These are phyloP conservation scores for Meripilus lineatus DNA, from an alignment of 1,284 basidiomycete species.

Conservation along the genomic window DNA sequence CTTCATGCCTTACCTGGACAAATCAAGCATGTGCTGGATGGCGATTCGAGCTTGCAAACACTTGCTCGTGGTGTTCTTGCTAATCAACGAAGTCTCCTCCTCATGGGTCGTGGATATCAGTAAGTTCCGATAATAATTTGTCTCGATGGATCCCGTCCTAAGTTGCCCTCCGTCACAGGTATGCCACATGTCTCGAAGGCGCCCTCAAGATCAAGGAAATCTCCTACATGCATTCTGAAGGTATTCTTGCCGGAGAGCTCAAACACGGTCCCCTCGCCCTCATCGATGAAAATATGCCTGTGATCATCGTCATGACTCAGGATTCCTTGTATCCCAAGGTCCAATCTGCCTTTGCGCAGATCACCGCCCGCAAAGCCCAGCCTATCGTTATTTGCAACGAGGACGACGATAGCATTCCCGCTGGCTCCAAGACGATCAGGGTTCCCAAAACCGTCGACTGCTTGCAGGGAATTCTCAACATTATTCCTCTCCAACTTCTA, in stretches of 20 bases:
- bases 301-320: constrained; percentile 98
- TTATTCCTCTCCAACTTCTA: constrained; percentile 94
- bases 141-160: neutral
- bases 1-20: constrained; percentile 87
- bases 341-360: constrained; percentile 92
- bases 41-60: constrained; percentile 78
- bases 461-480: constrained; percentile 94
- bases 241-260: constrained; percentile 96
- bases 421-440: constrained; percentile 80
- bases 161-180: constrained; percentile 32
- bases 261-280: constrained; percentile 98
- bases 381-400: constrained; percentile 98
- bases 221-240: constrained; percentile 89
- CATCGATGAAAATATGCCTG: constrained; percentile 97
- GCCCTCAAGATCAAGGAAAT: constrained; percentile 99
- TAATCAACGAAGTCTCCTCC: constrained; percentile 85
- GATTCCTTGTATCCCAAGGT: constrained; percentile 99
- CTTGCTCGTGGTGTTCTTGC: constrained; percentile 77
- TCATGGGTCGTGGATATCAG: constrained; percentile 99
- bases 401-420: constrained; percentile 78
- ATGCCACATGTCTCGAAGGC: constrained; percentile 96
- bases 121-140: constrained; percentile 41
- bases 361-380: constrained; percentile 94
- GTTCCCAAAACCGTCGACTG: constrained; percentile 95
- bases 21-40: constrained; percentile 85